Percentiles rank a stretch among this genome's conserved stretches.
Evolutionary conservation across 164 flowering plant species (phyloP).

Genomic region (Cinnamomum micranthum): DNA sequence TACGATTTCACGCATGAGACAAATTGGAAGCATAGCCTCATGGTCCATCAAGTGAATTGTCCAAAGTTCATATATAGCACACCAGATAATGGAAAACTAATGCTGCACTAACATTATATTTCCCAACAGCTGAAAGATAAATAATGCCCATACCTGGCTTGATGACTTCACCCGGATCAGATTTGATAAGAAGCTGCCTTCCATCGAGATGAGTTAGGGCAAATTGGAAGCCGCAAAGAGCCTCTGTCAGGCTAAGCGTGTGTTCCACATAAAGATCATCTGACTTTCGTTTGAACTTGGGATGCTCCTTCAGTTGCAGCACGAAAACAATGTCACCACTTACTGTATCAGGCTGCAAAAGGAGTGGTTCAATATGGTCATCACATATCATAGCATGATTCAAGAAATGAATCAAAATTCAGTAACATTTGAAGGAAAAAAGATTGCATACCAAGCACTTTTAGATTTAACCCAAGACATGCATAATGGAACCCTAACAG

Average conservation of each 20-base stretch:
- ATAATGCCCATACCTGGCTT: conserved; percentile 38
- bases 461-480: too few species aligned
- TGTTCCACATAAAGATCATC: conserved; percentile 51
- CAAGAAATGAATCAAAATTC: too few species aligned
- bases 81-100: background rate
- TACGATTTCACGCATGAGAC: background rate
- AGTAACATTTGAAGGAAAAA: too few species aligned
- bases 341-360: conserved; percentile 53
- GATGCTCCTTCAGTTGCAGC: conserved; percentile 48
- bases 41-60: background rate
- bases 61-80: background rate
- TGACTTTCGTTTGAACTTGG: conserved; percentile 42
- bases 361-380: background rate
- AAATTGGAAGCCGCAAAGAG: conserved; percentile 60
- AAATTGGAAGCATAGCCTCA: background rate
- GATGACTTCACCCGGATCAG: conserved; percentile 48
- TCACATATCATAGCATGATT: too few species aligned
- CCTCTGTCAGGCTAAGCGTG: conserved; percentile 43
- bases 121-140: background rate
- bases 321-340: conserved; percentile 54
- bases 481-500: too few species aligned
- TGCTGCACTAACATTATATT: background rate
- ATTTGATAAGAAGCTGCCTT: conserved; percentile 49
- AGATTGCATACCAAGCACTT: too few species aligned
- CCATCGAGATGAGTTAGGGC: conserved; percentile 50